Percentiles rank a stretch among this genome's conserved stretches.
Conservation (phyloP, 352 stramenopile genomes). For the Globisporangium paddicum region DNA sequence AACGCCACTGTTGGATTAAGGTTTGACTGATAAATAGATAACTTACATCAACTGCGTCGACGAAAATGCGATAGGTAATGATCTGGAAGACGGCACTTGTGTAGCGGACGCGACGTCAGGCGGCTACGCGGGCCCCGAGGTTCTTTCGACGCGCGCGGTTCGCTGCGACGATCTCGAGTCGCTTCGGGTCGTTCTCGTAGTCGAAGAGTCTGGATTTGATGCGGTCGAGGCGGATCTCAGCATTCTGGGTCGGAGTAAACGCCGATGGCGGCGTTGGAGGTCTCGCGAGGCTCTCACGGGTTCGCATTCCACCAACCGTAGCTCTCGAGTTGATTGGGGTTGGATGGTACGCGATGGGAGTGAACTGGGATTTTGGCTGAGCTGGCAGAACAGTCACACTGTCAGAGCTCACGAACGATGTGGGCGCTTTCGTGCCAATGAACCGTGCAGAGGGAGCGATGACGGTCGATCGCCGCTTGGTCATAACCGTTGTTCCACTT, state of each 20-base stretch:
- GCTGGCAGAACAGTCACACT: background rate
- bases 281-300: constrained; percentile 1
- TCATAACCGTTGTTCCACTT: background rate
- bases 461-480: background rate
- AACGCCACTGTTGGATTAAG: background rate
- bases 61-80: background rate
- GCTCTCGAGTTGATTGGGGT: constrained; percentile 1
- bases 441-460: background rate
- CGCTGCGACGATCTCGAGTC: constrained; percentile 15
- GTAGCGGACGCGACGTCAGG: background rate
- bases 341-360: background rate
- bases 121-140: background rate
- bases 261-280: constrained; percentile 4
- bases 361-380: background rate
- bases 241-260: background rate
- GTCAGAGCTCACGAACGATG: background rate
- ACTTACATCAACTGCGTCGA: constrained; percentile 6
- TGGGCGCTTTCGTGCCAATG: background rate
- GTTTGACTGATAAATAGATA: constrained; percentile 9
- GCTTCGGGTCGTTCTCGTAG: constrained; percentile 17
- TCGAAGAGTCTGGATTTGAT: constrained; percentile 18
- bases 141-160: constrained; percentile 16
- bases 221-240: constrained; percentile 8
- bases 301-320: background rate
- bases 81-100: background rate